Percentiles rank a stretch among this genome's conserved stretches.
phyloP scores from a whole-genome alignment of 1,139 yeast species.

The Zygoascus sp. region DNA sequence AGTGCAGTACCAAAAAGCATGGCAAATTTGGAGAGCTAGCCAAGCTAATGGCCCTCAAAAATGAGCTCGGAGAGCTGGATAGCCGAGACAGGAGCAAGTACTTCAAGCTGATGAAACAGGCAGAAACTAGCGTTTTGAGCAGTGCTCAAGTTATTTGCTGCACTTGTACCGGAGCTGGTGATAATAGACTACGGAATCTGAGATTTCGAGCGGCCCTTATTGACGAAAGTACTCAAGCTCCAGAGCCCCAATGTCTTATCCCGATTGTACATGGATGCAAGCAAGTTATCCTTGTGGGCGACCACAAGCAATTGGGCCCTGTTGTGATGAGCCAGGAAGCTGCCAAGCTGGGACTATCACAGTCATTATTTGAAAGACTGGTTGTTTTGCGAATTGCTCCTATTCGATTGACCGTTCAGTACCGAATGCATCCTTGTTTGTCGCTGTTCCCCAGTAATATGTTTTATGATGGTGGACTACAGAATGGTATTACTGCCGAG shows the following conservation, averaged over 20 bases:
- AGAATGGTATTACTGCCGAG: constrained; percentile 80
- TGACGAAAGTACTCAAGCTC: constrained; percentile 92
- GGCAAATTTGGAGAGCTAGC: constrained; percentile 53
- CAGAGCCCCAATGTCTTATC: constrained; percentile 86
- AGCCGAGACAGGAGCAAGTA: constrained; percentile 48
- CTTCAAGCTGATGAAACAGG: constrained; percentile 40
- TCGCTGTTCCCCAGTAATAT: constrained; percentile 87
- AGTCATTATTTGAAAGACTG: constrained; percentile 80
- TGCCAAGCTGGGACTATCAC: constrained; percentile 79
- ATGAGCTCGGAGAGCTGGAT: constrained; percentile 69
- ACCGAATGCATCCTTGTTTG: constrained; percentile 89
- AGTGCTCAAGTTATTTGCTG: constrained; percentile 80
- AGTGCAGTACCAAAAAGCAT: constrained; percentile 36
- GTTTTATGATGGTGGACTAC: constrained; percentile 90
- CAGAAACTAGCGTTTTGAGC: constrained; percentile 50
- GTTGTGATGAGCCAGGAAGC: constrained; percentile 77
- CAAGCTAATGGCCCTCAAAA: constrained; percentile 54
- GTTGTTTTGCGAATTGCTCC: constrained; percentile 84
- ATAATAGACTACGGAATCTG: constrained; percentile 49
- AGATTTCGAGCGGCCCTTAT: constrained; percentile 74
- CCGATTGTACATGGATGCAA: constrained; percentile 87
- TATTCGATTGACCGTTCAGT: constrained; percentile 82
- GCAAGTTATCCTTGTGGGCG: constrained; percentile 88
- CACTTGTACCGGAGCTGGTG: constrained; percentile 94
- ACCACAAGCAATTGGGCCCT: constrained; percentile 93